These are phyloP conservation scores for Eutreptiella sp. DNA, from an alignment of 208 protist species.

Conservation along the genomic window DNA sequence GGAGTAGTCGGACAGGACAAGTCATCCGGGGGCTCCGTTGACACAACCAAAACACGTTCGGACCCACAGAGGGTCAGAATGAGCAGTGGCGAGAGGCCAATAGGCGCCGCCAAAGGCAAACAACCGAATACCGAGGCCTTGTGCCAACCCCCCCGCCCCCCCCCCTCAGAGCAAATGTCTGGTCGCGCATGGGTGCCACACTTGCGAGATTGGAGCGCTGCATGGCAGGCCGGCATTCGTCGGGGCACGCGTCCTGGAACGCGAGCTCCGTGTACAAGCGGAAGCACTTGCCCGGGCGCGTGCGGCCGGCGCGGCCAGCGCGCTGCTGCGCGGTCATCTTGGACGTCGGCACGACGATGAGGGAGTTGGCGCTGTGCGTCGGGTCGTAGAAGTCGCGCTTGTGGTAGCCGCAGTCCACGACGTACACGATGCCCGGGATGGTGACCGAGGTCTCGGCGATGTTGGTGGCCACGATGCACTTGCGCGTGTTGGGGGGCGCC, in stretches of 20 bases:
- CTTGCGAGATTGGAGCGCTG: conserved; percentile 73
- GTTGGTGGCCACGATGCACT: conserved; percentile 67
- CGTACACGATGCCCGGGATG: conserved; percentile 68
- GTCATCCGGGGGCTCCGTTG: too few relatives aligned
- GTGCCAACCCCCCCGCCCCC: too few relatives aligned
- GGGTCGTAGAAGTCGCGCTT: too few relatives aligned
- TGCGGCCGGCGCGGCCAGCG: conserved; percentile 51
- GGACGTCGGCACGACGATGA: conserved; percentile 64
- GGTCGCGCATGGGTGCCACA: too few relatives aligned
- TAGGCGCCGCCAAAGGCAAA: too few relatives aligned
- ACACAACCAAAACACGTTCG: too few relatives aligned
- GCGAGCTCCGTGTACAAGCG: conserved; percentile 65
- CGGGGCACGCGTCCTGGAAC: conserved; percentile 69
- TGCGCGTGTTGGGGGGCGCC: conserved; percentile 34
- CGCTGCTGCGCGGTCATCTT: conserved; percentile 64
- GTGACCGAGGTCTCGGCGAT: conserved; percentile 75
- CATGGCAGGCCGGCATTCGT: conserved; percentile 62
- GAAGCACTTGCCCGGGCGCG: conserved; percentile 61
- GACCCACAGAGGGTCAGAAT: too few relatives aligned
- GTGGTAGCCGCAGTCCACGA: conserved; percentile 72
- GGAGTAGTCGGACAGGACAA: too few relatives aligned
- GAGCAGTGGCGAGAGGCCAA: too few relatives aligned
- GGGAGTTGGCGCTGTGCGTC: too few relatives aligned
- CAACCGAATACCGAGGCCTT: too few relatives aligned
- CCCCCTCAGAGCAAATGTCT: too few relatives aligned